Conservation (phyloP, 345 rosid species). For the Citrus mangshanensis region DNA sequence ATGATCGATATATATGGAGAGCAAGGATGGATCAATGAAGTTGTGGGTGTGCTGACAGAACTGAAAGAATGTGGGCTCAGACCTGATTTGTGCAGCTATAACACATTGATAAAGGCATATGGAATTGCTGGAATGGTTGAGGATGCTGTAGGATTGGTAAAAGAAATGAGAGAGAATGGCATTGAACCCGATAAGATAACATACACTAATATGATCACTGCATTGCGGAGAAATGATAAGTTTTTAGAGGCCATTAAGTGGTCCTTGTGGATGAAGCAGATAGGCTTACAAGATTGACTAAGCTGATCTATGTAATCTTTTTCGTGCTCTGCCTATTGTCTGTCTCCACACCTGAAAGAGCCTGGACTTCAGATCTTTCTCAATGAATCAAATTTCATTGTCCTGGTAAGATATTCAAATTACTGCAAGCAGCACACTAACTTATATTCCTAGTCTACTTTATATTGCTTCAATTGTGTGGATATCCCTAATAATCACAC, state of each 20-base stretch:
- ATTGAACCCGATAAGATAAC: slow-evolving; percentile 77
- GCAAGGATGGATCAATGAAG: slow-evolving; percentile 81
- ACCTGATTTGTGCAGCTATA: slow-evolving; percentile 85
- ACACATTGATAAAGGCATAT: slow-evolving; percentile 91
- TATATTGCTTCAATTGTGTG: neutral
- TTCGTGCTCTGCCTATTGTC: neutral
- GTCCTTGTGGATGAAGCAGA: slow-evolving; percentile 98
- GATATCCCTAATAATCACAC: neutral
- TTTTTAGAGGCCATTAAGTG: slow-evolving; percentile 87
- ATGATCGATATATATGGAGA: slow-evolving; percentile 89
- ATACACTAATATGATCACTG: slow-evolving; percentile 63
- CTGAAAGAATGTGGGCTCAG: slow-evolving; percentile 58
- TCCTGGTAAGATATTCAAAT: neutral
- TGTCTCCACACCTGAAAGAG: neutral
- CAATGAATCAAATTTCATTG: neutral
- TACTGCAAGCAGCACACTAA: neutral
- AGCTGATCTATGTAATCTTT: neutral
- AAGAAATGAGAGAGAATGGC: slow-evolving; percentile 74
- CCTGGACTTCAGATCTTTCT: neutral
- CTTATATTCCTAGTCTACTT: neutral
- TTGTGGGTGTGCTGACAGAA: slow-evolving; percentile 51
- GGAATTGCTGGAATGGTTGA: slow-evolving; percentile 93
- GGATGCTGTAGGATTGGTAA: slow-evolving; percentile 74
- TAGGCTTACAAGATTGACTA: slow-evolving; percentile 41
- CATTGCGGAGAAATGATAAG: slow-evolving; percentile 69